phyloP scores from a whole-genome alignment of 441 rosid genomes.

The Dalechampia spathulata region DNA sequence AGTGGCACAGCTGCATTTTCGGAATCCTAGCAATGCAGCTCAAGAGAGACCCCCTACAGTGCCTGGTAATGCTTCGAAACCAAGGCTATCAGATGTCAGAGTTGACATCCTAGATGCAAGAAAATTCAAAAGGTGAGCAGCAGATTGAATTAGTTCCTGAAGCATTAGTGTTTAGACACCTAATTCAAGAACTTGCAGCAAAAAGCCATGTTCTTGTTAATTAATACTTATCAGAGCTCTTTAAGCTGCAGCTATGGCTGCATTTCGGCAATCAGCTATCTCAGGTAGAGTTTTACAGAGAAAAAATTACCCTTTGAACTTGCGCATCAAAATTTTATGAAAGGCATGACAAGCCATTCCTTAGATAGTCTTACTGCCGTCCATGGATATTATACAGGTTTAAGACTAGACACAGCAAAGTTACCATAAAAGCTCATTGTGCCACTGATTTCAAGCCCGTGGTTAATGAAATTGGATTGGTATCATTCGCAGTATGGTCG shows the following conservation, averaged over 20 bases:
- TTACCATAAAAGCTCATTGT: background rate
- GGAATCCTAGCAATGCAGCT: slow-evolving; percentile 24
- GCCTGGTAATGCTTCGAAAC: slow-evolving; percentile 45
- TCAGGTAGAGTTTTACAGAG: too few species aligned
- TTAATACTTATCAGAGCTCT: too few species aligned
- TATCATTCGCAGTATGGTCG: background rate
- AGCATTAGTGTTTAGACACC: slow-evolving; percentile 1
- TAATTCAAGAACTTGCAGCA: slow-evolving; percentile 1
- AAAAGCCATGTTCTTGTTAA: too few species aligned
- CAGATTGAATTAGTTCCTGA: background rate
- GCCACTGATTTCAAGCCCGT: slow-evolving; percentile 1
- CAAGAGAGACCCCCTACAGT: slow-evolving; percentile 56
- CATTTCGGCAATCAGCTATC: too few species aligned
- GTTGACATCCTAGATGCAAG: slow-evolving; percentile 46
- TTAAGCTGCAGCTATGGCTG: too few species aligned
- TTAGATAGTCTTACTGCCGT: too few species aligned
- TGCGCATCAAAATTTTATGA: too few species aligned
- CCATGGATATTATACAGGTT: too few species aligned
- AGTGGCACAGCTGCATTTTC: slow-evolving; percentile 19
- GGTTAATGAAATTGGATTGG: background rate
- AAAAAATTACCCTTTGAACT: too few species aligned
- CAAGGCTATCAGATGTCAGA: slow-evolving; percentile 53
- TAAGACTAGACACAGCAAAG: background rate
- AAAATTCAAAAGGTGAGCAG: slow-evolving; percentile 58
- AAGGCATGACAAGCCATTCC: too few species aligned